A percentile compares a stretch with the other conserved stretches of the same genome.
Conservation (phyloP, 306 rosid genomes). For the Lablab purpureus region DNA sequence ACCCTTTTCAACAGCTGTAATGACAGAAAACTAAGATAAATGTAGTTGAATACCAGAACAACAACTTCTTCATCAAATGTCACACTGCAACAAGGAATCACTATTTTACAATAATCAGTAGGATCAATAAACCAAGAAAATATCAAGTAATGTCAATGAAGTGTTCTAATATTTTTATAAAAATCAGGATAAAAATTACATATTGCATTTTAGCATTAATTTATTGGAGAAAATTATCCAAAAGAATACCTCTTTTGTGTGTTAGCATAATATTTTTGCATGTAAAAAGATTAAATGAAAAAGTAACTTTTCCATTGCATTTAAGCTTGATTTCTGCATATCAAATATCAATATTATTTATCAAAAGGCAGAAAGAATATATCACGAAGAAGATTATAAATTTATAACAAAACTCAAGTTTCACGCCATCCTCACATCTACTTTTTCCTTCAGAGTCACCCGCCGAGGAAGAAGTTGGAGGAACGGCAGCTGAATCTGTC, state of each 20-base stretch:
- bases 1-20: constrained; percentile 89
- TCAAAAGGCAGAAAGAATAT: constrained; percentile 4
- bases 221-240: constrained; percentile 1
- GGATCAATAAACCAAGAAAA: constrained; percentile 9
- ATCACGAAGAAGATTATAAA: not conserved
- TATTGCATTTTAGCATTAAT: constrained; percentile 9
- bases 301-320: not conserved
- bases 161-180: constrained; percentile 4
- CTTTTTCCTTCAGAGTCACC: constrained; percentile 98
- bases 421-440: constrained; percentile 67
- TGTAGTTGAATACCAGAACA: constrained; percentile 24
- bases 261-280: not conserved
- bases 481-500: constrained; percentile 66
- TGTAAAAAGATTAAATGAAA: constrained; percentile 1
- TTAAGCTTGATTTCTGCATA: not conserved
- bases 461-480: constrained; percentile 80
- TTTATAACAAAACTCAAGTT: constrained; percentile 37
- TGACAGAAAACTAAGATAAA: constrained; percentile 33
- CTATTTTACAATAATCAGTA: constrained; percentile 18
- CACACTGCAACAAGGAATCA: constrained; percentile 22
- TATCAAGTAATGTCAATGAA: constrained; percentile 10
- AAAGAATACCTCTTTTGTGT: not conserved
- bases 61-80: constrained; percentile 35
- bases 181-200: not conserved
- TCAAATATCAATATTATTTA: constrained; percentile 21